Base-by-base conservation (phyloP, 83 land plant genomes). In the Picea abies region DNA sequence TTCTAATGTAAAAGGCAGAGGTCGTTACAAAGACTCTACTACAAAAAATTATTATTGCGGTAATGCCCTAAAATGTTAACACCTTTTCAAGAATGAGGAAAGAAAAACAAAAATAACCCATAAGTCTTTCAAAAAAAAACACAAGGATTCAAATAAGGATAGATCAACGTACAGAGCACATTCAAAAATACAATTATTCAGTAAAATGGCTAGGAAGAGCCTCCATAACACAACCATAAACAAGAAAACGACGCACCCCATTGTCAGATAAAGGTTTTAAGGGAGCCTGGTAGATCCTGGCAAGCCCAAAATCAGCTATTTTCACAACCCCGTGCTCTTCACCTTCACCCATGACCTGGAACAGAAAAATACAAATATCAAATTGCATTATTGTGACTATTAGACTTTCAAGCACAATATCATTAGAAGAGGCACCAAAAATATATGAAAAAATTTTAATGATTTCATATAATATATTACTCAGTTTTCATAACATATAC, bases 221-320 rank as follows among this genome's bases (percentile, higher is more conserved):
- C 61, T 76, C 56, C 26, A 76, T 4, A 44, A 37, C 49, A 75
- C 29, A 49, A 75, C 1, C 25, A 49, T 3, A 12, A 17, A 20
- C n/a, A 76, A 52, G 32, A 2, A 76, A 37, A 61, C 23, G 49
- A 52, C 70, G 4, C 25, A 93, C 99, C 81, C 99, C 99, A 88
- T 97, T 97, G 11, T 97, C 99, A 79, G 86, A 92, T 44, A 97
- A 85, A 11, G 98, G 96, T 86, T 91, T 94, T 80, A 95, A 83
- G 14, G 99, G 99, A 76, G 97, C 98, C 81, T 94, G 96, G 79
- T 94, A 95, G 49, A 97, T 95, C 80, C 99, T 88, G 15, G 99
- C 99, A 37, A 97, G 95, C 62, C 99, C 99, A 90, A 97, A 97
- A 84, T 97, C 99, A 80, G 99, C 99, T 82, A 97, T 96, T 83